Conservation (phyloP, 108 stramenopile species). For the Nitzschia sp. region DNA sequence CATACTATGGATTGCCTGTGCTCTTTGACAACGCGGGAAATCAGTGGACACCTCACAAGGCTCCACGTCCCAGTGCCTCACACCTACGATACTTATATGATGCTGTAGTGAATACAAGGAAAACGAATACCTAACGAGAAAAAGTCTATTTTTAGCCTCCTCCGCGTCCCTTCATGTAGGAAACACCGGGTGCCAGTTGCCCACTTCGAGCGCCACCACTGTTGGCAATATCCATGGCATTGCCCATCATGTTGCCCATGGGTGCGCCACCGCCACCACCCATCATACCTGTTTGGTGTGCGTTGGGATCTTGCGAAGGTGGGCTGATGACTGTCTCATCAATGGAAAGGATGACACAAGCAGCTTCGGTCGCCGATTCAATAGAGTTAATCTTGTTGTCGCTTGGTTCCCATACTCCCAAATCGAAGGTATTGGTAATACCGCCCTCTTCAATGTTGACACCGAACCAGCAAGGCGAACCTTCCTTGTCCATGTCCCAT, state of each 20-base stretch:
- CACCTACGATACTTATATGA: no score
- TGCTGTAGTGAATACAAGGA: no score
- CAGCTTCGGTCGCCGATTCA: slow-evolving; percentile 94
- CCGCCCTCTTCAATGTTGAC: slow-evolving; percentile 93
- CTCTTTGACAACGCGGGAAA: no score
- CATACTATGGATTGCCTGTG: no score
- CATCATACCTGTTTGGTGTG: slow-evolving; percentile 66
- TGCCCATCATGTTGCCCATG: slow-evolving; percentile 79
- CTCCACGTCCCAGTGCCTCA: no score
- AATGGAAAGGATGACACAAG: slow-evolving; percentile 95
- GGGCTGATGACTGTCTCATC: slow-evolving; percentile 99
- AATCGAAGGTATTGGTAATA: slow-evolving; percentile 92
- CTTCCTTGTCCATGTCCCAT: slow-evolving; percentile 41
- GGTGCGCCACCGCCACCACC: slow-evolving; percentile 51
- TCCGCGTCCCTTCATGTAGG: slow-evolving; percentile 86
- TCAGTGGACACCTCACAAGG: no score
- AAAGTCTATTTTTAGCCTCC: slow-evolving; percentile 23
- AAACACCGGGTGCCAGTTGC: slow-evolving; percentile 80
- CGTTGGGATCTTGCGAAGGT: slow-evolving; percentile 85
- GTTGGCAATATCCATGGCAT: slow-evolving; percentile 85
- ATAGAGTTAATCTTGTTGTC: slow-evolving; percentile 95
- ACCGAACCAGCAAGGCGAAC: slow-evolving; percentile 86
- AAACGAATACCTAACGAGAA: no score
- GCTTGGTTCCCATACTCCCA: slow-evolving; percentile 97
- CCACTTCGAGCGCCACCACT: slow-evolving; percentile 81